A percentile compares a stretch with the other conserved stretches of the same genome.
These are phyloP conservation scores for Trypanosomatidae sp. DNA, from an alignment of 208 protist species.

Conservation along the genomic window DNA sequence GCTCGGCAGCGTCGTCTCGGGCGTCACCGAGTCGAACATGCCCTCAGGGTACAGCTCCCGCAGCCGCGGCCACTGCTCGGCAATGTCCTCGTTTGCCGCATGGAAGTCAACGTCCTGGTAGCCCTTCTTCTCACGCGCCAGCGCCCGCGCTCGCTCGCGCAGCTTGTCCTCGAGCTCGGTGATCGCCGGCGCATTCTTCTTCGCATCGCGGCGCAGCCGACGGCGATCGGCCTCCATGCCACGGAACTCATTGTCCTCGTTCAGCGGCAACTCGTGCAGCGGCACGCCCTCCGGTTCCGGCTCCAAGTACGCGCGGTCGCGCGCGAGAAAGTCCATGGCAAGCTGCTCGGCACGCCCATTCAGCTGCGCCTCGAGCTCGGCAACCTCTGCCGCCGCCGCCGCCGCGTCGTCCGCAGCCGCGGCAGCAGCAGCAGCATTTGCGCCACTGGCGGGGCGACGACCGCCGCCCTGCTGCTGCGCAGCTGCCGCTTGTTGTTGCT, in stretches of 20 bases:
- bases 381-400: slow-evolving; percentile 6
- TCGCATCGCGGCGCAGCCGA: slow-evolving; percentile 22
- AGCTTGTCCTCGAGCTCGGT: slow-evolving; percentile 14
- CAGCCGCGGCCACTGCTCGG: slow-evolving; percentile 62
- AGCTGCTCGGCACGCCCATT: slow-evolving; percentile 44
- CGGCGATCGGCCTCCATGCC: slow-evolving; percentile 41
- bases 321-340: slow-evolving; percentile 41
- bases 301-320: slow-evolving; percentile 67
- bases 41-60: slow-evolving; percentile 68
- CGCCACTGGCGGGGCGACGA: neutral
- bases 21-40: slow-evolving; percentile 32
- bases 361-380: slow-evolving; percentile 33
- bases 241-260: slow-evolving; percentile 49
- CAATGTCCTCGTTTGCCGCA: slow-evolving; percentile 43
- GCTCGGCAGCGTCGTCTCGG: slow-evolving; percentile 26
- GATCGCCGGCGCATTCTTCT: slow-evolving; percentile 14
- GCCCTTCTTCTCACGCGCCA: slow-evolving; percentile 49
- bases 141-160: slow-evolving; percentile 27
- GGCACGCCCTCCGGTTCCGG: slow-evolving; percentile 52
- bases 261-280: slow-evolving; percentile 38
- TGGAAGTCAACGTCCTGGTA: slow-evolving; percentile 71
- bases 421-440: too few relatives aligned
- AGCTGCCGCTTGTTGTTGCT: too few relatives aligned
- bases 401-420: neutral
- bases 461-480: slow-evolving; percentile 4